A percentile compares a stretch with the other conserved stretches of the same genome.
These are phyloP conservation scores for Mycoemilia scoparia DNA, from an alignment of 192 early-diverging fungal genomes.

Conservation along the genomic window DNA sequence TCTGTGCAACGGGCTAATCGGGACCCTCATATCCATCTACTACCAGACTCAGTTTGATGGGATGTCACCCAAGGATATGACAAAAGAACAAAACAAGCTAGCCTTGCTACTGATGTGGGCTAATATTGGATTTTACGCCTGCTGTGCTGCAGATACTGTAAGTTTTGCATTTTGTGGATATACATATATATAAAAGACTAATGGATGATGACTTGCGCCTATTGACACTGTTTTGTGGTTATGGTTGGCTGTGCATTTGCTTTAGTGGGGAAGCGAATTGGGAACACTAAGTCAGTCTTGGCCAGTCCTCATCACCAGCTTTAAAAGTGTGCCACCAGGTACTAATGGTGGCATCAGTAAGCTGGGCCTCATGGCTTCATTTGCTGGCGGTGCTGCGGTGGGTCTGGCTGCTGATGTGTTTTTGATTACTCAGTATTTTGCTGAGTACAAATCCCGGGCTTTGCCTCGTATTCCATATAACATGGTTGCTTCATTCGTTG, in stretches of 20 bases:
- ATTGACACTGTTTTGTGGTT: background rate
- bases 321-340: constrained; percentile 64
- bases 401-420: constrained; percentile 40
- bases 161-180: too few relatives aligned
- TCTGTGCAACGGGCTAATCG: constrained; percentile 33
- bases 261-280: constrained; percentile 80
- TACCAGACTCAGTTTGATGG: constrained; percentile 23
- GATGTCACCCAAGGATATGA: constrained; percentile 7
- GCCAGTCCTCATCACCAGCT: constrained; percentile 70
- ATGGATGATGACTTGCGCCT: too few relatives aligned
- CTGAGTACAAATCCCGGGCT: constrained; percentile 12
- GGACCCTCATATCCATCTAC: constrained; percentile 17
- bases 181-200: too few relatives aligned
- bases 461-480: constrained; percentile 13
- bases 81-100: constrained; percentile 4
- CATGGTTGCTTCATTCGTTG: constrained; percentile 42
- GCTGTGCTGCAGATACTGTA: constrained; percentile 49
- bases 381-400: constrained; percentile 52
- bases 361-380: constrained; percentile 56
- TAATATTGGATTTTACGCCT: constrained; percentile 43
- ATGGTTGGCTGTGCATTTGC: constrained; percentile 9
- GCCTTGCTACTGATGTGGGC: constrained; percentile 29
- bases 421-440: constrained; percentile 28
- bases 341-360: constrained; percentile 74
- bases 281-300: constrained; percentile 55